Percentiles rank a stretch among this genome's conserved stretches.
Evolutionary conservation across 768 basidiomycete genomes (phyloP).

Genomic region (Boletellus emodensis): DNA sequence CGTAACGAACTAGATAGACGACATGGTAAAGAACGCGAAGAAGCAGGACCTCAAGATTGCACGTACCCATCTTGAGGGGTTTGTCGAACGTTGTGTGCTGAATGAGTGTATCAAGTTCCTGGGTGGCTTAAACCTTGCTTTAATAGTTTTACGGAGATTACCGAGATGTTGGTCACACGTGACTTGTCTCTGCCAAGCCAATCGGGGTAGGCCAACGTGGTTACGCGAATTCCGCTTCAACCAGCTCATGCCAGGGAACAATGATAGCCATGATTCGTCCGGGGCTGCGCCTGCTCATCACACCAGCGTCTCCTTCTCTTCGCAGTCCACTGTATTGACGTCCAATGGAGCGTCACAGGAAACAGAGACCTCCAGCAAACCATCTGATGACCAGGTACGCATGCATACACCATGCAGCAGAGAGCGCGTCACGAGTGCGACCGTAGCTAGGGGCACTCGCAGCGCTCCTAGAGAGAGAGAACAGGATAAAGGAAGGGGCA

Average conservation of each 20-base stretch:
- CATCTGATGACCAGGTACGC: conserved; percentile 30
- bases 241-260: conserved; percentile 26
- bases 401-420: not conserved
- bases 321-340: conserved; percentile 27
- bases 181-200: not conserved
- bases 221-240: not conserved
- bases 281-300: conserved; percentile 18
- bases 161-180: conserved; percentile 11
- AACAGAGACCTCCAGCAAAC: conserved; percentile 17
- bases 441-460: conserved; percentile 63
- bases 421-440: conserved; percentile 3
- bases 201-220: not conserved
- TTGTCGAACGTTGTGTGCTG: conserved; percentile 33
- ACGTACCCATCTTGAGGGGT: conserved; percentile 64
- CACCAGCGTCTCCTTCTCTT: conserved; percentile 28
- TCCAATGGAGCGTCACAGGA: conserved; percentile 24
- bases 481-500: conserved; percentile 85
- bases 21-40: conserved; percentile 17
- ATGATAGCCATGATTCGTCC: conserved; percentile 26
- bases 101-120: conserved; percentile 45
- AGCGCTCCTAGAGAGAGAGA: conserved; percentile 67
- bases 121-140: conserved; percentile 33
- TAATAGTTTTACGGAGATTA: conserved; percentile 26
- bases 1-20: conserved; percentile 76
- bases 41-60: conserved; percentile 18